Base-by-base conservation (phyloP, 257 asterid species). In the Perilla frutescens region DNA sequence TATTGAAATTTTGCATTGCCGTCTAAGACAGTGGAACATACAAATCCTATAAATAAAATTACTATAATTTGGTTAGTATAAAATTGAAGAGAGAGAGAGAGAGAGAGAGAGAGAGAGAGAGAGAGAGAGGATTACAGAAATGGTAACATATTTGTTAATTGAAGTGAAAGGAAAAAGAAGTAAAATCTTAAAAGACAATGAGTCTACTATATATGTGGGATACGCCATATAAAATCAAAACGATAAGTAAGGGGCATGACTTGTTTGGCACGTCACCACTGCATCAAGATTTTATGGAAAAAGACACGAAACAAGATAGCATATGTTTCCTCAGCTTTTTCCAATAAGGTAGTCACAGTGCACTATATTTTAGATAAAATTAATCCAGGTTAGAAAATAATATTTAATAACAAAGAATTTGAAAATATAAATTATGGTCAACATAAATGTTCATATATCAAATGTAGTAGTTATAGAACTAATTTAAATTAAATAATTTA, bases 221-320 rank as follows among this genome's bases (percentile, higher is more conserved):
- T 15, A 47, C 39, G 59, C 69, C 32, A 61, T 2, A 20, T 20
- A 20, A 20, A 20, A 60, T 32, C 29, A 6, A n/a, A 44, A 56
- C 31, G 8, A 6, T 20, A 44, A 44, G 26, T 29, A 47, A 58
- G 10, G 44, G 55, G 44, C 26, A 48, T 68, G 29, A 55, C 74
- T 53, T 68, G 39, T 40, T 68, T 31, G 74, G 43, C 43, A 68
- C 74, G 74, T 68, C 74, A 68, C 50, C 7, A 10, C 50, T 68
- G 31, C 54, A 7, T 6, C 31, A 68, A 68, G 63, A 68, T 68
- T 64, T 65, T 12, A 11, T 45, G 57, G 70, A 65, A 47, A 29
- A 45, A 5, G 53, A 68, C 51, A 37, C 2, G 39, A 68, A 53
- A 53, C 73, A 34, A 34, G 14, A 64, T 55, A 20, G 26, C 26